Evolutionary conservation across 495 filamentous ascomycete species (phyloP), one percentile per base, ranked within the genome.

Genomic region (Penicillium arizonense): DNA sequence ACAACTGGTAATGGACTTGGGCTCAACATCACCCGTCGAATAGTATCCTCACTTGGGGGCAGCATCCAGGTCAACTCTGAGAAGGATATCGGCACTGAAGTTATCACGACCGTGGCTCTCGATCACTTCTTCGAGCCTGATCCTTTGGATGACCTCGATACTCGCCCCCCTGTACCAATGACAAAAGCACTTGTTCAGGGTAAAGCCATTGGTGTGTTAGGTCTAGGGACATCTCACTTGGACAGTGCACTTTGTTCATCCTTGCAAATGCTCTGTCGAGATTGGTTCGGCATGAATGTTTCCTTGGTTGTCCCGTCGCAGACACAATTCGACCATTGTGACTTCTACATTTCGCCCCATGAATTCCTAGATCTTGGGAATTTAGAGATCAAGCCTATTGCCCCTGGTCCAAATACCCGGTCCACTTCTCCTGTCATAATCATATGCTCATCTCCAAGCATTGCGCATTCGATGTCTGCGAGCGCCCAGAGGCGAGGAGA

Each of bases 1-100:
- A 72, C 79, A 4, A 71, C 76, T 4, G 87, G 87, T 16, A 84
- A 84, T 14, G 87, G 87, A 3, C 72, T 87, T 12, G 85, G 85
- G 2, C 72, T 89, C 42, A 81, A 78, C 41, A 86, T 89, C 44
- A 78, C 84, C 2, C 77, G 73, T 23, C 82, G 84, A 39, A 80
- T 88, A 9, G 67, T 85, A 13, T 67, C 65, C 33, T 75, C 76
- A 28, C 70, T 89, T 9, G 75, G 75, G 2, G 81, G 87, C 0
- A 21, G 36, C 12, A 58, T 61, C 20, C 46, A 52, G 5, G 50
- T 61, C 33, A 52, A 36, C 6, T 61, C 58, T 7, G 21, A 55
- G 11, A 54, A 61, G 40, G 28, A 52, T n/a, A 63, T 77, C 70
- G 51, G 63, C 16, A 86, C 84, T 2, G 76, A 79, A 40, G 75